Evolutionary conservation across 2,329 filamentous ascomycete genomes (phyloP), one percentile per base, ranked within the genome.

Genomic region (Ophiosphaerella korrae): DNA sequence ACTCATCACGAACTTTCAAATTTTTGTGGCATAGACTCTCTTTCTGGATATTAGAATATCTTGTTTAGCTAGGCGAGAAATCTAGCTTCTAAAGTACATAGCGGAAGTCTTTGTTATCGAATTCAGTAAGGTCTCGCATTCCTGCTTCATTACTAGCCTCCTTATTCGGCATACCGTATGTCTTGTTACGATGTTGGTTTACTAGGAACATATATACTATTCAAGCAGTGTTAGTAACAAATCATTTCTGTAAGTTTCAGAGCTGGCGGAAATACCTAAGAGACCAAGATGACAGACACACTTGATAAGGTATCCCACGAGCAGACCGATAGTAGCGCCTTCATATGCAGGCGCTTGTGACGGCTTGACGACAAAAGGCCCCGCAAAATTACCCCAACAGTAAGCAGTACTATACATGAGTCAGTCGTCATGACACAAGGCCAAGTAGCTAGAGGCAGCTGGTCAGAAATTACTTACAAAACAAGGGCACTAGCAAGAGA

Each of bases 101-200:
- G 37, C 75, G 55, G 45, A 78, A 78, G 31, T 75, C 66, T 51
- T 72, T 76, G 48, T 77, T 78, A 48, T 77, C 67, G 48, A 75
- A 76, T 53, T 75, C 71, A 0, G 74, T 77, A 32, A 65, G 44
- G 42, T 77, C 74, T 40, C 65, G 65, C 74, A 77, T 78, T 1
- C 74, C 74, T 1, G 68, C 70, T 41, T 77, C 73, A 24, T 62
- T 67, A 67, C 24, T 54, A 39, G 41, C 63, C 57, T 60, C 73
- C 73, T 45, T 75, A 57, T 23, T 54, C 14, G 50, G 18, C 8
- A 18, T 6, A 7, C 36, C 36, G 24, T 39, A 39, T 39, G 8
- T 23, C 18, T 39, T 39, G 18, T 39, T 23, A 8, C 36, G 36
- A 24, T 39, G 36, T 6, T n/a, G 14, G 18, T 39, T 39, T 14